Conservation (phyloP, 495 filamentous ascomycete genomes). For the Xylaria cubensis region DNA sequence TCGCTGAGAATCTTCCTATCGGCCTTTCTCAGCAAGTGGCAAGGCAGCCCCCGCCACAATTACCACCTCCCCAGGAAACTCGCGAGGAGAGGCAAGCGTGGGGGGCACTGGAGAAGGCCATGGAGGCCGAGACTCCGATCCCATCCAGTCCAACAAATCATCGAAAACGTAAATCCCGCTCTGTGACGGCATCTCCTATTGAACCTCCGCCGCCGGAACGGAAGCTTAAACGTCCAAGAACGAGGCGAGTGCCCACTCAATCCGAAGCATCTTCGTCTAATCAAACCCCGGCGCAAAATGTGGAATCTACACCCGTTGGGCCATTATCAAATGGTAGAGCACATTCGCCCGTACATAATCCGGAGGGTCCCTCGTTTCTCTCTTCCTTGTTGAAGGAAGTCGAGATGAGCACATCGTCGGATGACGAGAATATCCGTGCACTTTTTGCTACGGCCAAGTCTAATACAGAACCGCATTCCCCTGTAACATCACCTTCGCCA, state of each 20-base stretch:
- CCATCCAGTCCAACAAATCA: slow-evolving; percentile 37
- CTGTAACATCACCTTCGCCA: slow-evolving; percentile 72
- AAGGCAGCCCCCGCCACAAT: slow-evolving; percentile 36
- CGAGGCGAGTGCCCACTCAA: slow-evolving; percentile 51
- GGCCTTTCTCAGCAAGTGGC: slow-evolving; percentile 36
- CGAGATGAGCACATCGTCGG: slow-evolving; percentile 66
- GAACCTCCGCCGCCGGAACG: slow-evolving; percentile 70
- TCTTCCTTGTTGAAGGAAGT: slow-evolving; percentile 87
- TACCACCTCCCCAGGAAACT: slow-evolving; percentile 66
- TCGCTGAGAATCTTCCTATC: slow-evolving; percentile 64
- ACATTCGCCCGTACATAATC: slow-evolving; percentile 36
- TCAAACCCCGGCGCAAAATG: slow-evolving; percentile 49
- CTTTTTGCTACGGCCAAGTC: slow-evolving; percentile 54
- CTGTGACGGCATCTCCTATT: slow-evolving; percentile 71
- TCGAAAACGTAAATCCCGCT: slow-evolving; percentile 80
- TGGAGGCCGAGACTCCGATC: slow-evolving; percentile 64
- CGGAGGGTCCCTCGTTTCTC: slow-evolving; percentile 68
- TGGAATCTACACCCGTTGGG: slow-evolving; percentile 42
- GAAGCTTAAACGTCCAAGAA: slow-evolving; percentile 85
- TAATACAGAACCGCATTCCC: slow-evolving; percentile 67
- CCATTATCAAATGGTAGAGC: slow-evolving; percentile 41
- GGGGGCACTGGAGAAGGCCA: slow-evolving; percentile 86
- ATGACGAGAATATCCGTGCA: slow-evolving; percentile 60
- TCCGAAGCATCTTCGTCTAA: slow-evolving; percentile 52
- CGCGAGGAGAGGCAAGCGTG: slow-evolving; percentile 83